phyloP scores from a whole-genome alignment of 768 basidiomycete genomes.

The Naganishia vaughanmartiniae region DNA sequence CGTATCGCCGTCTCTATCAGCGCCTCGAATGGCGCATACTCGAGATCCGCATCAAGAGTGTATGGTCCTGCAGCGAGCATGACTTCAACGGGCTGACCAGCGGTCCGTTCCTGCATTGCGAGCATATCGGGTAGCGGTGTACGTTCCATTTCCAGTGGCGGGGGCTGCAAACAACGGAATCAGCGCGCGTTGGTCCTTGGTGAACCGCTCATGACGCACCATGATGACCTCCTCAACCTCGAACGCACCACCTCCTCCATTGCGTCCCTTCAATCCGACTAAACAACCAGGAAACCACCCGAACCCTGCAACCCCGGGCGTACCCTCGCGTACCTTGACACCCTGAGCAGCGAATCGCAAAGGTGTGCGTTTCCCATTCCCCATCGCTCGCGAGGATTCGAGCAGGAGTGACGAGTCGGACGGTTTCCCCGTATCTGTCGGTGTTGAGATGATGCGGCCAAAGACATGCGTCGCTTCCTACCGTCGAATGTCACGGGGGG shows the following conservation, averaged over 20 bases:
- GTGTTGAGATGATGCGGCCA: slow-evolving; percentile 59
- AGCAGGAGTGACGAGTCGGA: slow-evolving; percentile 71
- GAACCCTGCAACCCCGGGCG: slow-evolving; percentile 63
- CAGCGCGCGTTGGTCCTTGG: not conserved
- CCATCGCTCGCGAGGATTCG: slow-evolving; percentile 77
- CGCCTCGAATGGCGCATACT: slow-evolving; percentile 67
- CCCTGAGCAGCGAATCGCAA: slow-evolving; percentile 65
- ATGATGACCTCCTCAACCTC: slow-evolving; percentile 74
- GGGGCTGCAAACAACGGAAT: slow-evolving; percentile 57
- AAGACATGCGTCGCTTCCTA: slow-evolving; percentile 69
- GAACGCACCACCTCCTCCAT: slow-evolving; percentile 87
- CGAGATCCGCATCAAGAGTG: slow-evolving; percentile 72
- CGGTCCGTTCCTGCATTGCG: slow-evolving; percentile 52
- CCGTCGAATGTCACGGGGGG: too few species aligned
- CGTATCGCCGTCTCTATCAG: slow-evolving; percentile 64
- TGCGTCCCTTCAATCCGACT: slow-evolving; percentile 78
- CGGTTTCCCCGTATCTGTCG: slow-evolving; percentile 62
- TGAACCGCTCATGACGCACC: slow-evolving; percentile 57
- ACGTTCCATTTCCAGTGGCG: slow-evolving; percentile 57
- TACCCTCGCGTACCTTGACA: slow-evolving; percentile 66
- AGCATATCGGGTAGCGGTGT: slow-evolving; percentile 54
- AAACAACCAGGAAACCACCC: slow-evolving; percentile 87
- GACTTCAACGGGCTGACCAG: slow-evolving; percentile 62
- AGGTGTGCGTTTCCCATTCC: slow-evolving; percentile 61
- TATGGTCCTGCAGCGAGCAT: slow-evolving; percentile 81